phyloP scores from a whole-genome alignment of 306 rosid genomes.

The Sindora glabra region DNA sequence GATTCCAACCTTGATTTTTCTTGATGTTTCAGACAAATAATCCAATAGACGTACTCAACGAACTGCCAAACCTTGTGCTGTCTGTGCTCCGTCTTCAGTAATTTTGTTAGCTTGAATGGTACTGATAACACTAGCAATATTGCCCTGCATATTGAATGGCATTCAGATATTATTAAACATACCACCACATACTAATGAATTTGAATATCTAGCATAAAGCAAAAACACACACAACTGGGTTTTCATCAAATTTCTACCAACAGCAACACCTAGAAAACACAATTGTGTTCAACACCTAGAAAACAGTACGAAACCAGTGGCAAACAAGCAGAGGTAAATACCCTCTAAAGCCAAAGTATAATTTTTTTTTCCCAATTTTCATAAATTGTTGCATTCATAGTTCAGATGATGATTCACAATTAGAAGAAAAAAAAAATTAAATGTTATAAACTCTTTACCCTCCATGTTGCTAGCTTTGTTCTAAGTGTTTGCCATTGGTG shows the following conservation, averaged over 20 bases:
- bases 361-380: not conserved
- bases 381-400: not conserved
- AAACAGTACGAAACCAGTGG: not conserved
- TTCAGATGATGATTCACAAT: not conserved
- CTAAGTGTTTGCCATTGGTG: constrained; percentile 74
- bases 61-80: constrained; percentile 57
- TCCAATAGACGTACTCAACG: constrained; percentile 33
- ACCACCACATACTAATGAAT: not conserved
- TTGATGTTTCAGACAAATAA: constrained; percentile 15
- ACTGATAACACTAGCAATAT: constrained; percentile 58
- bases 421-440: not conserved
- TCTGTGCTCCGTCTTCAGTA: constrained; percentile 66
- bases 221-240: not conserved
- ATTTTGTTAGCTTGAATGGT: constrained; percentile 71
- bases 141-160: constrained; percentile 44
- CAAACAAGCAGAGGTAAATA: not conserved
- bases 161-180: not conserved
- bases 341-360: not conserved
- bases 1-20: not conserved
- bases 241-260: not conserved
- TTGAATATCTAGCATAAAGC: not conserved
- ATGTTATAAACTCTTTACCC: constrained; percentile 46
- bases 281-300: too few species aligned
- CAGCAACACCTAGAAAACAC: not conserved
- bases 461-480: constrained; percentile 68